Conservation (phyloP, 2,329 filamentous ascomycete species). For the Passalora sequoiae region DNA sequence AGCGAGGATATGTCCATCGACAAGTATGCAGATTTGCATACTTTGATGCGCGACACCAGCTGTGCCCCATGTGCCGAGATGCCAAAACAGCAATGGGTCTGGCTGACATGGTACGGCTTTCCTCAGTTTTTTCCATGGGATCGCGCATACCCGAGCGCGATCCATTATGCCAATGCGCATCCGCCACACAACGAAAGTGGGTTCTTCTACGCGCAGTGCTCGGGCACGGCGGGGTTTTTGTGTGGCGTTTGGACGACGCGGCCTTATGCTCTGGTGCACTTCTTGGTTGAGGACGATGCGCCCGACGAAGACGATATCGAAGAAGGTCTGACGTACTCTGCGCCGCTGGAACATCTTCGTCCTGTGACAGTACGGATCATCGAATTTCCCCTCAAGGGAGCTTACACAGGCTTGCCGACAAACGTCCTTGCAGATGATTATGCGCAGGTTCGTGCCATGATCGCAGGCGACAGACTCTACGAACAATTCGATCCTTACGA, state of each 20-base stretch:
- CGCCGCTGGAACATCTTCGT: conserved; percentile 1
- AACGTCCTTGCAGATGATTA: conserved; percentile 12
- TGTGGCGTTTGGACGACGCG: conserved; percentile 18
- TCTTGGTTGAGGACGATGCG: conserved; percentile 14
- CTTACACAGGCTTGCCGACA: conserved; percentile 13
- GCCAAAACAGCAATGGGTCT: conserved; percentile 17
- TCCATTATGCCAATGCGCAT: conserved; percentile 14
- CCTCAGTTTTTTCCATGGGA: conserved; percentile 11
- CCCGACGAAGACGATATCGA: conserved; percentile 1
- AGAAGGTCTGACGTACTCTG: conserved; percentile 10
- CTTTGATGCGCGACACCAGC: conserved; percentile 12
- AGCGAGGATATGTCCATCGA: conserved; percentile 11
- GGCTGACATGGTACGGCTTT: conserved; percentile 8
- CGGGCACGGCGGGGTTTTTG: conserved; percentile 13
- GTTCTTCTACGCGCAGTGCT: conserved; percentile 16
- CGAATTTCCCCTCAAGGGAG: conserved; percentile 16
- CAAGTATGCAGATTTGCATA: conserved; percentile 11
- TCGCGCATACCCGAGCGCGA: conserved; percentile 10
- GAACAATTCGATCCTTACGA: conserved; percentile 19
- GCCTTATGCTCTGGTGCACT: conserved; percentile 17
- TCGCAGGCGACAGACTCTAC: conserved; percentile 15
- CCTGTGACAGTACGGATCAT: conserved; percentile 18
- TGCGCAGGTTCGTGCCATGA: conserved; percentile 17
- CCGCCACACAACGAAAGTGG: conserved; percentile 14
- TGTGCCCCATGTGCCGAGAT: not conserved